Evolutionary conservation across 495 filamentous ascomycete species (phyloP), one percentile per base, ranked within the genome.

Genomic region (Pseudomonodictys pantanalensis): DNA sequence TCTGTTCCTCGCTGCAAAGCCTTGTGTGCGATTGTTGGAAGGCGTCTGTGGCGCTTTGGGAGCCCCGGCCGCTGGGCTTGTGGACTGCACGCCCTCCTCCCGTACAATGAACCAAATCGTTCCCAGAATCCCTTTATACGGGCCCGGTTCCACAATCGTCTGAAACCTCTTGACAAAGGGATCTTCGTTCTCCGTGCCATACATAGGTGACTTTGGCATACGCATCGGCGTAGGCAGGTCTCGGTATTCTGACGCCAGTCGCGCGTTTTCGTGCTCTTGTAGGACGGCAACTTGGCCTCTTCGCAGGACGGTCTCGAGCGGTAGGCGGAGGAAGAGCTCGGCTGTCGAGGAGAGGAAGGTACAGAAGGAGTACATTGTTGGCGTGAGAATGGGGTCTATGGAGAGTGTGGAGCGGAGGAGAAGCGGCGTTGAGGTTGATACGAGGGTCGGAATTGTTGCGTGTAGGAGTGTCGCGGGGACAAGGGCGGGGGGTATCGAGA

Each of bases 231-330:
- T n/a, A 8, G 26, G 30, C 6, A 52, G 20, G 26, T 33, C 41
- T 0, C 60, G 56, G 26, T 57, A 64, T 15, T 56, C 33, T 6
- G 38, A 51, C 22, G 45, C 12, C 10, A 64, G 47, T 18, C 61
- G 55, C 35, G 50, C 39, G 32, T 64, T 60, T 23, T 68, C 60
- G 52, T 57, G 59, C 15, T 69, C 56, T 60, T 64, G 56, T 0
- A 75, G 55, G 0, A 88, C 85, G 6, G 82, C 78, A 45, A 92
- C 86, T 71, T 97, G 93, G 0, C 88, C 93, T 50, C 93, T 80
- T 12, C 93, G 84, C 6, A 97, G 81, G 9, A 96, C 88, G 2
- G 93, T 97, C 68, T 98, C 93, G 17, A 97, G 78, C 0, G 93
- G 93, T 12, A 97, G 81, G 58, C 89, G 87, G 55, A 96, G 74